Evolutionary conservation across 768 basidiomycete genomes (phyloP), one percentile per base, ranked within the genome.

Genomic region (Nidula microcarpa): DNA sequence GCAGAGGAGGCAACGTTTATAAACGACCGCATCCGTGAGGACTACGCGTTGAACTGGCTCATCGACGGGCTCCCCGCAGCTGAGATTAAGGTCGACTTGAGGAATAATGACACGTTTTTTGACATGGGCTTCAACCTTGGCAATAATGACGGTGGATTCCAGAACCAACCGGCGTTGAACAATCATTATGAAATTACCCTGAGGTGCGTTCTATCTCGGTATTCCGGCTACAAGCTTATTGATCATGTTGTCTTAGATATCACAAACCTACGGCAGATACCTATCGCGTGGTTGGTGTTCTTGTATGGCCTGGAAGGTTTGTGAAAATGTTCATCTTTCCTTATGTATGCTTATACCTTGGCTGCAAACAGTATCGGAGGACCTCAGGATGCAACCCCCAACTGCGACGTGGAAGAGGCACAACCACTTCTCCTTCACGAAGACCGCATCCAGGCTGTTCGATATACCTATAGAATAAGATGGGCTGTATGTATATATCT

Each of bases 91-190:
- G 71, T 76, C 35, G 94, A 97, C 65, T 62, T 73, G 44, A 81
- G 87, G 60, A 91, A 83, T 2, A 81, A 84, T n/a, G 92, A 96
- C 37, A 63, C 87, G 11, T 98, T 96, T 71, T 93, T 88, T 62
- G 94, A 96, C 71, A 88, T 92, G 74, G 90, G 95, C 0, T 98
- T 98, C 74, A 93, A 93, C 62, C 76, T 98, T n/a, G 94, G 92
- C 3, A 77, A 91, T 58, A 76, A 85, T 48, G 85, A 90, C 50
- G 81, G 71, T 45, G 69, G 69, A 46, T 78, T 75, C 57, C 73
- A 78, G 39, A 81, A 82, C 39, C 67, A 61, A 6, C 92, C 93
- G 5, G 84, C 81, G 11, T 69, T 98, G 52, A 88, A 98, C 66
- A 98, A 98, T 61, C 96, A 98, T 64, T 98, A 94, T 61, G 89